Evolutionary conservation across 2,329 filamentous ascomycete genomes (phyloP).

Genomic region (Dothiorella sarmentorum): DNA sequence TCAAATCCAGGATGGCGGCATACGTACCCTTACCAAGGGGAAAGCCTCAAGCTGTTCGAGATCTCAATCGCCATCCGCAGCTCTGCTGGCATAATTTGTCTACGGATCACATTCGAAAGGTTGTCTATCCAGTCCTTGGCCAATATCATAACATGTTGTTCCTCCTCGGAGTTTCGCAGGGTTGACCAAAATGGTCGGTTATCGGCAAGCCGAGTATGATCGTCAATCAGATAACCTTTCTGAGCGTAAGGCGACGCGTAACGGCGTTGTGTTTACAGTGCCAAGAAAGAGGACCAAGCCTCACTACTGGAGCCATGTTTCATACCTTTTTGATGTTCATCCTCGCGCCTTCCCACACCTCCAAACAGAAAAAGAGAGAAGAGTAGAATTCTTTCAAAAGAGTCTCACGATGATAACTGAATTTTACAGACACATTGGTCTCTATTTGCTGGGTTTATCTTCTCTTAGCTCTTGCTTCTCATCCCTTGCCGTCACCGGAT

Average conservation of each 20-base stretch:
- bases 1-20: too few species aligned
- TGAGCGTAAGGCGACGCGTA: slow-evolving; percentile 1
- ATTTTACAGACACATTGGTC: too few species aligned
- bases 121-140: too few species aligned
- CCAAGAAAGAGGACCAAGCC: not conserved
- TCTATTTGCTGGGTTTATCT: not conserved
- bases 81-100: too few species aligned
- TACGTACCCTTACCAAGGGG: too few species aligned
- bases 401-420: too few species aligned
- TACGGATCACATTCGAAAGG: too few species aligned
- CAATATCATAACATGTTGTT: too few species aligned
- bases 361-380: not conserved
- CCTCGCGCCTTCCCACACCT: not conserved
- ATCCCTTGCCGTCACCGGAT: not conserved
- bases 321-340: not conserved
- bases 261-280: slow-evolving; percentile 4
- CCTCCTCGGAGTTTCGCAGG: not conserved
- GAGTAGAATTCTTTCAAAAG: not conserved
- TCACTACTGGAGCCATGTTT: not conserved
- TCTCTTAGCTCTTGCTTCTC: not conserved
- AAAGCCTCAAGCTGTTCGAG: too few species aligned
- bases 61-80: too few species aligned
- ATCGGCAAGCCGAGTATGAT: not conserved
- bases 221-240: not conserved
- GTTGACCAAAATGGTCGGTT: not conserved